Percentiles rank a stretch among this genome's conserved stretches.
Conservation (phyloP, 192 early-diverging fungal genomes). For the Coemansia sp. region DNA sequence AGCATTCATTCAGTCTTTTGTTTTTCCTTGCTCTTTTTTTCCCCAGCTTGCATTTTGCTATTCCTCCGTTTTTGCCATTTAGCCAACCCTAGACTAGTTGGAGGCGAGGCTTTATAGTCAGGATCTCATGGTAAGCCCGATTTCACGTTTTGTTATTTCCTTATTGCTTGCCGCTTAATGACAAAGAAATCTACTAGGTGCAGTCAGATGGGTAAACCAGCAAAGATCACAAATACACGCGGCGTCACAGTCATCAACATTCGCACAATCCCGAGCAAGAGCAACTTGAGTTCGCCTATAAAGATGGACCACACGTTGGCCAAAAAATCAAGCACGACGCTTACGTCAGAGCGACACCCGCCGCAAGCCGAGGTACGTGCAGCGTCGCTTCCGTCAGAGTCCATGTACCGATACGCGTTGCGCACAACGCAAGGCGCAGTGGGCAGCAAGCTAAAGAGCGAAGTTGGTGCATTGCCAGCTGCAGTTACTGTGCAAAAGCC, state of each 20-base stretch:
- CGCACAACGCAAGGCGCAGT: conserved; percentile 3
- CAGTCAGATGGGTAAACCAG: background rate
- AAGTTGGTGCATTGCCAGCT: background rate
- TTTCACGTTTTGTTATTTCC: background rate
- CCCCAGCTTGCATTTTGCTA: background rate
- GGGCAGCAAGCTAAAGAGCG: background rate
- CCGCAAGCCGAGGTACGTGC: background rate
- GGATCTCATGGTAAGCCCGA: too few species aligned
- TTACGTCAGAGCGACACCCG: conserved; percentile 2
- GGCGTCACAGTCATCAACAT: conserved; percentile 37
- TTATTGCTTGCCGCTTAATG: background rate
- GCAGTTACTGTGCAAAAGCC: background rate
- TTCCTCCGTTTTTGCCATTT: too few species aligned
- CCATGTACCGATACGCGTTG: conserved; percentile 26
- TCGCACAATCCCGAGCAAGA: conserved; percentile 10
- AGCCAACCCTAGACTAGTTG: too few species aligned
- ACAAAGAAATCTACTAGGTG: background rate
- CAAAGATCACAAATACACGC: background rate
- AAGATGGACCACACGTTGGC: conserved; percentile 3
- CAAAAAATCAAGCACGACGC: conserved; percentile 27
- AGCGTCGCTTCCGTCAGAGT: conserved; percentile 20
- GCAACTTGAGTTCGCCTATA: background rate
- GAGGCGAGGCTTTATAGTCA: too few species aligned
- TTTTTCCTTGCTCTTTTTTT: background rate
- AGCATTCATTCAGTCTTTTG: background rate